Base-by-base conservation (phyloP, 164 flowering plant species). In the Umbilicus rupestris region DNA sequence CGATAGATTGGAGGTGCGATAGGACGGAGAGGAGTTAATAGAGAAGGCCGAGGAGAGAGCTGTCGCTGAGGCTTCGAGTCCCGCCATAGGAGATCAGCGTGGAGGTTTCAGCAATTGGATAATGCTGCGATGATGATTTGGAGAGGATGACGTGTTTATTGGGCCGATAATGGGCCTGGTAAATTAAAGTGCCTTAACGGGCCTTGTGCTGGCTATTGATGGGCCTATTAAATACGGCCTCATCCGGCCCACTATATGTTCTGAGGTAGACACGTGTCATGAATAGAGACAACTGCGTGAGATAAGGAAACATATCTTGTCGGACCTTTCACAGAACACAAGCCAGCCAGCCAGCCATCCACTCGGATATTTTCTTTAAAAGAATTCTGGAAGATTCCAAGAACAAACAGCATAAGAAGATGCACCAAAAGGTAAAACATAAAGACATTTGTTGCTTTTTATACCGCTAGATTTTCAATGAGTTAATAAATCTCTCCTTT, bases 71-170 rank as follows among this genome's bases (percentile, higher is more conserved):
- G 60, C 33, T 30, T 26, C 16, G 33, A 55, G 60, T 28, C 31
- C 60, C 19, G 60, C 60, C 60, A 55, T 55, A 33, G 60, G 35
- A 55, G 60, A 15, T 26, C 17, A 15, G 60, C 29, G 33, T 55
- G 60, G 60, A 3, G 60, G 60, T 28, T 55, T 26, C 7, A 5
- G 59, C 16, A 11, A 55, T 16, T 55, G 33, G 60, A 55, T 55
- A 55, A 55, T 14, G 60, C 5, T 14, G 60, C 5, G 60, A 26
- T 1, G 60, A 1, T 55, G 19, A 55, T 14, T 4, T 55, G 17
- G 22, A 29, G 57, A 22, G 3, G 28, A 1, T 2, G 17, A 28
- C 22, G 11, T 10, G 28, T 22, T 50, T 7, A 22, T 20, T 22
- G 57, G 28, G 28, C 29, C 57, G 29, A n/a, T 0, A 47, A 20